A percentile compares a stretch with the other conserved stretches of the same genome.
phyloP scores from a whole-genome alignment of 164 flowering plant species.

The Paratinospora sagittata region DNA sequence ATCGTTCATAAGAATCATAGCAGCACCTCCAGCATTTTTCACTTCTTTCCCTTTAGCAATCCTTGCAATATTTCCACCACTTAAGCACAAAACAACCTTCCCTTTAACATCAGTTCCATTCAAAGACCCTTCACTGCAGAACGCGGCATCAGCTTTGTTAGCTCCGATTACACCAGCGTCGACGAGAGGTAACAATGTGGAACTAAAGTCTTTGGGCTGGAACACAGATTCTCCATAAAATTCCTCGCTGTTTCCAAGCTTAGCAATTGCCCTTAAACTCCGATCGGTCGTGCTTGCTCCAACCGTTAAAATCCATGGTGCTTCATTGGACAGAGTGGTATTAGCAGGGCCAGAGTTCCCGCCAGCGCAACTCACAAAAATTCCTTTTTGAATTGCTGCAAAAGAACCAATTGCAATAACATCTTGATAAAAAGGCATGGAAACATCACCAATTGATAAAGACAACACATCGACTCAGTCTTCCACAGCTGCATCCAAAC shows the following conservation, averaged over 20 bases:
- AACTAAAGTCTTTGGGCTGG: constrained; percentile 26
- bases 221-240: constrained; percentile 40
- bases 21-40: constrained; percentile 42
- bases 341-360: constrained; percentile 46
- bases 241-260: constrained; percentile 35
- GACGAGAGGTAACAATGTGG: constrained; percentile 27
- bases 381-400: constrained; percentile 42
- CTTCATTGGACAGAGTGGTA: constrained; percentile 33
- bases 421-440: constrained; percentile 24
- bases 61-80: constrained; percentile 25
- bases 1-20: constrained; percentile 45
- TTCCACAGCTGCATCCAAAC: constrained; percentile 39
- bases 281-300: constrained; percentile 57
- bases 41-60: constrained; percentile 38
- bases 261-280: constrained; percentile 19
- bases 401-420: constrained; percentile 36
- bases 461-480: constrained; percentile 57
- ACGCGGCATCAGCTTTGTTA: constrained; percentile 11
- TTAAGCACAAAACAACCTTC: constrained; percentile 33
- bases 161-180: constrained; percentile 27
- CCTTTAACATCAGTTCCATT: constrained; percentile 26
- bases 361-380: constrained; percentile 45
- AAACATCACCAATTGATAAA: constrained; percentile 30
- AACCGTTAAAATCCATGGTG: constrained; percentile 63
- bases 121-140: constrained; percentile 25